Base-by-base conservation (phyloP, 441 rosid species). In the Pelargonium australe region DNA sequence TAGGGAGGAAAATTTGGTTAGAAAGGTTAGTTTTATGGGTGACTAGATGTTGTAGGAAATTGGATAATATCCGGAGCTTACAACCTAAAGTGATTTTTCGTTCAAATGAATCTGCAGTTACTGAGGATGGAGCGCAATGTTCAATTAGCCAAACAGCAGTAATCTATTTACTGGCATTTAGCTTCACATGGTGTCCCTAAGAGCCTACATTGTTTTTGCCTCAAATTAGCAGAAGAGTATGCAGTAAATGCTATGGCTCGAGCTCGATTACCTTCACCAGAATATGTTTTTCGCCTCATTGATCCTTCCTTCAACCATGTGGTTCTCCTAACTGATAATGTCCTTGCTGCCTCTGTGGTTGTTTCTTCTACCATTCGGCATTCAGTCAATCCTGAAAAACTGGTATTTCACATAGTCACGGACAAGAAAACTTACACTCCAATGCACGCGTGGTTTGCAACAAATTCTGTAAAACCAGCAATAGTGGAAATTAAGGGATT, bases 391-490 rank as follows among this genome's bases (percentile, higher is more conserved):
- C 97, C 96, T 6, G 93, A 86, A 73, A 85, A 82, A 34, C 77
- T 91, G 41, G 98, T 89, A 28, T 91, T 93, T 70, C 98, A 91
- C 64, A 76, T 93, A 11, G 84, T 93, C 72, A 91, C 98, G 4
- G 97, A 93, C 80, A 91, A 89, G 82, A 91, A 93, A 83, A 93
- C 96, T 2, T 91, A 91, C 71, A 80, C 91, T 40, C 86, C 97
- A 0, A 91, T 93, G 98, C 91, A 93, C 76, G 90, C 98, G 41
- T 91, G 98, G 98, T 93, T 93, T 83, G 96, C 96, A 64, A 81
- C 83, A 11, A 87, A 89, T 85, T 79, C 91, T 76, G 72, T 84
- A 13, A 71, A 77, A 63, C 80, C 91, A 13, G 90, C 84, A 0
- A 87, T 84, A 31, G 89, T 91, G 72, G 98, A 93, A 86, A 90